Base-by-base conservation (phyloP, 1,284 basidiomycete species). In the Boletus sp. region DNA sequence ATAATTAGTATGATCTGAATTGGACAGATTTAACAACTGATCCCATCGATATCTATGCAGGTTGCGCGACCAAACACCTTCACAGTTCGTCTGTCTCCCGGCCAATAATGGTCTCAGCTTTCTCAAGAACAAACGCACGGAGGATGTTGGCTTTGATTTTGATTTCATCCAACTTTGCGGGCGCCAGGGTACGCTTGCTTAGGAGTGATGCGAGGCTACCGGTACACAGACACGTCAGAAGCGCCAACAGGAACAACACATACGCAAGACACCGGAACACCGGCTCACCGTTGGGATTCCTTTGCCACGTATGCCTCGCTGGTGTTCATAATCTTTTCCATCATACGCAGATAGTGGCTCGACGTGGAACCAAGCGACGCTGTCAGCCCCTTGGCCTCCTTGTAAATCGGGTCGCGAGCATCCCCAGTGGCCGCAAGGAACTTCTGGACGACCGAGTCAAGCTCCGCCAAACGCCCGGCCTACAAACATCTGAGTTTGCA, bases 121-220 rank as follows among this genome's bases (percentile, higher is more conserved):
- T 70, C 50, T 74, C 73, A 44, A 70, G 71, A 19, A 74, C 71
- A 63, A 96, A 95, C 0, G 90, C 80, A 8, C 73, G 68, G 46
- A 96, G 80, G 57, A 96, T 81, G 72, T 98, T 98, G 44, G 80
- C 77, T 75, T 94, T 95, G 68, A 89, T 80, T 71, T 92, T 90
- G 61, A 98, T 83, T 73, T 98, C 93, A 67, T 99, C 95, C 37
- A 94, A 72, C 72, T 98, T 97, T 44, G 76, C 69, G 0, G 80
- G 75, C 5, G 87, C 76, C 34, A 97, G 72, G 30, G 76, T 82
- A 49, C 82, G 79, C 72, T 91, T 92, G 63, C 74, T 72, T 50
- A 94, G 74, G 59, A 93, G 85, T 54, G 75, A 76, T 45, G 72
- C 71, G 51, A 89, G 68, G n/a, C 85, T 88, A 47, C 6, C 47